phyloP scores from a whole-genome alignment of 768 basidiomycete genomes.

The Hirschioporus abietinus region DNA sequence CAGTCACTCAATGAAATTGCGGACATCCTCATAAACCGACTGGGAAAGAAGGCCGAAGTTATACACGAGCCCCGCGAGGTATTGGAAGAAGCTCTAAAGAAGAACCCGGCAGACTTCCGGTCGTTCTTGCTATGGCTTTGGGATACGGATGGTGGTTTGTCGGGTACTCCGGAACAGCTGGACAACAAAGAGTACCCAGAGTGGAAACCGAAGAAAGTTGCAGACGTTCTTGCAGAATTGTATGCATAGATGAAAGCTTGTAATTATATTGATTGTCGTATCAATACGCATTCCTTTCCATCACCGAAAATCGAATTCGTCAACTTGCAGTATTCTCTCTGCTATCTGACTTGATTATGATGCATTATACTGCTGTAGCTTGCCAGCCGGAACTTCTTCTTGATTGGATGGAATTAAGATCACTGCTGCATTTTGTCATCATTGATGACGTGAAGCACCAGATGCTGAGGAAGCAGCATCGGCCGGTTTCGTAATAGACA shows the following conservation, averaged over 20 bases:
- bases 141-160: conserved; percentile 12
- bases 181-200: conserved; percentile 10
- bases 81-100: conserved; percentile 11
- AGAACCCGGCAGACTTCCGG: conserved; percentile 5
- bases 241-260: not conserved
- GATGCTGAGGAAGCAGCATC: too few relatives aligned
- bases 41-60: conserved; percentile 15
- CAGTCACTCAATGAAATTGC: conserved; percentile 18
- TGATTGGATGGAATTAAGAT: too few relatives aligned
- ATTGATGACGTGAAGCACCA: too few relatives aligned
- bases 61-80: conserved; percentile 8
- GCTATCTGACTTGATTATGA: too few relatives aligned
- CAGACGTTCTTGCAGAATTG: conserved; percentile 17
- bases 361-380: too few relatives aligned
- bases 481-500: too few relatives aligned
- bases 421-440: not conserved
- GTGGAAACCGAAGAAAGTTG: conserved; percentile 14
- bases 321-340: too few relatives aligned
- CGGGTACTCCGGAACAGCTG: conserved; percentile 4
- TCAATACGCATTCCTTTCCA: too few relatives aligned
- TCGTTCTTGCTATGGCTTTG: conserved; percentile 9
- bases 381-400: too few relatives aligned
- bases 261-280: too few relatives aligned
- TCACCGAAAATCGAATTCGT: too few relatives aligned
- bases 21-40: conserved; percentile 10